Base-by-base conservation (phyloP, 352 stramenopile species). In the Hyaloperonospora arabidopsidis region DNA sequence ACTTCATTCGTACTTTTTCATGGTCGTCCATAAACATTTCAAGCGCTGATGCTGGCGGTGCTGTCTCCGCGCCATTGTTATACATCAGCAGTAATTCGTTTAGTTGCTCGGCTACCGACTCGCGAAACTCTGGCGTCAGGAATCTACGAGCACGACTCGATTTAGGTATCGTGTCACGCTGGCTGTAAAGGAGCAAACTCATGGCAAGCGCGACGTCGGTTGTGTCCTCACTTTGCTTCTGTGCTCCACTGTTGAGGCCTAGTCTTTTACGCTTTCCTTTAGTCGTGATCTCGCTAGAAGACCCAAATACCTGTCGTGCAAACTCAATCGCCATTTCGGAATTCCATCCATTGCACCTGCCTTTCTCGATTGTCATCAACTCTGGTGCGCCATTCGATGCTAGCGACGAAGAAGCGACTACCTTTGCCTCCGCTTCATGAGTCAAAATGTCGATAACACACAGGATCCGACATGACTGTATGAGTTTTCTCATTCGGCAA, bases 361-460 rank as follows among this genome's bases (percentile, higher is more conserved):
- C 17, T 35, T 60, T 45, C 11, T 57, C 12, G 0, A 15, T 38
- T 4, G 13, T n/a, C 23, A 28, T 18, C 0, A n/a, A 12, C 1
- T n/a, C 14, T 29, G 25, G 14, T 44, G 25, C 17, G 18, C 58
- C 58, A 29, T 67, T 70, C 2, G 34, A 41, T 40, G 29, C 7
- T 18, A 40, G 15, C 1, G 38, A 1, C 13, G 52, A 52, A 8
- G n/a, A 18, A 34, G 10, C 17, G 15, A 41, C 23, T 46, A 38
- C 2, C 14, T 66, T 63, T 4, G 44, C 44, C n/a, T 63, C 52
- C 5, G 7, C 29, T 17, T 63, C 35, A n/a, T n/a, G 36, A n/a
- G 46, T 65, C 38, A 78, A 54, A 17, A 70, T 50, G 43, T 82
- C 72, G 25, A 82, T 32, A 15, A 82, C 61, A 25, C 67, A 82